Percentiles rank a stretch among this genome's conserved stretches.
These are phyloP conservation scores for Fusarium fracticaudum DNA, from an alignment of 2,329 filamentous ascomycete genomes.

Conservation along the genomic window DNA sequence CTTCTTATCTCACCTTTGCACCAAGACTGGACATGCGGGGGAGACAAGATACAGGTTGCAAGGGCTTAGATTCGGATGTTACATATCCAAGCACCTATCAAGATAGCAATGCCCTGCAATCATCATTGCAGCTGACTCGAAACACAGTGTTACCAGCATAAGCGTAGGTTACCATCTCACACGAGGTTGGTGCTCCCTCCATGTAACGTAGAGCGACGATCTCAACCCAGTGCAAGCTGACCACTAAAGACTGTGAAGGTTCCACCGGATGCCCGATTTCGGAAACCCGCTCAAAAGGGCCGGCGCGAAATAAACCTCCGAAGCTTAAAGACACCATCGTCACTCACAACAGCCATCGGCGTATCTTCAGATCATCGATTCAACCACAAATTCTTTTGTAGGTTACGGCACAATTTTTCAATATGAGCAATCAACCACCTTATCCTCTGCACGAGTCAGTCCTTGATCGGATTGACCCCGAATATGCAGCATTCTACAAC, in stretches of 20 bases:
- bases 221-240: background rate
- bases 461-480: background rate
- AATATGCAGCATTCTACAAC: slow-evolving; percentile 9
- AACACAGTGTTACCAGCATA: background rate
- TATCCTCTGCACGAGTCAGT: slow-evolving; percentile 4
- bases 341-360: background rate
- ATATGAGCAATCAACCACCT: background rate
- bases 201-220: slow-evolving; percentile 4
- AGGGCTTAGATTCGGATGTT: background rate
- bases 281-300: background rate
- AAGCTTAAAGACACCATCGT: background rate
- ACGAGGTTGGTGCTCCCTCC: background rate
- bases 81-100: background rate
- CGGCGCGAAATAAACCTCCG: slow-evolving; percentile 6
- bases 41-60: background rate
- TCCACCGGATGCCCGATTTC: background rate
- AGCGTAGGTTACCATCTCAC: background rate
- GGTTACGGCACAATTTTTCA: rapidly evolving
- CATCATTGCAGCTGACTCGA: background rate
- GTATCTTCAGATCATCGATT: rapidly evolving
- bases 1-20: background rate
- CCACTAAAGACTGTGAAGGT: background rate
- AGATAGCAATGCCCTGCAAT: background rate
- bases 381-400: rapidly evolving
- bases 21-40: background rate